Conservation (phyloP, 306 rosid genomes). For the Medicago lupulina region DNA sequence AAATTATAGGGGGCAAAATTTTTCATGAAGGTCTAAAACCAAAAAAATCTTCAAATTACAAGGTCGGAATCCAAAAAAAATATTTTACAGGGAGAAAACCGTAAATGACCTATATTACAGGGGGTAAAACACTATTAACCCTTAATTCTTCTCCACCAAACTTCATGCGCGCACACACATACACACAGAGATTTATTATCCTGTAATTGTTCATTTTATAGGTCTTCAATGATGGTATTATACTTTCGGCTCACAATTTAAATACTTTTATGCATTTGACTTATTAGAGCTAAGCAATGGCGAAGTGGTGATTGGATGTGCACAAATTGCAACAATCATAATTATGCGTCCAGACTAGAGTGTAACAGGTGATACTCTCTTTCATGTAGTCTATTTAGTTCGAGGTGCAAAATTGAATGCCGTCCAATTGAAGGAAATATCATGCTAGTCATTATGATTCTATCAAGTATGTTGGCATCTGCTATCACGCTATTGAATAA, state of each 20-base stretch:
- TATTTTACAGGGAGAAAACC: too few species aligned
- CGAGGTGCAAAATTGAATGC: neutral
- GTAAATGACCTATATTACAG: too few species aligned
- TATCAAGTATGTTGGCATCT: conserved; percentile 13
- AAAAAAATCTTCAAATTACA: too few species aligned
- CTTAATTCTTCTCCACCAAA: conserved; percentile 36
- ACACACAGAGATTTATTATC: conserved; percentile 3
- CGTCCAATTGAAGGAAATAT: neutral
- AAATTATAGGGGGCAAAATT: too few species aligned
- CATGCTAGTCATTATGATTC: conserved; percentile 20
- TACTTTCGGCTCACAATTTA: conserved; percentile 34
- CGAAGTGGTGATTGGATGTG: conserved; percentile 98
- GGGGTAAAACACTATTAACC: too few species aligned
- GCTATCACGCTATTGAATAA: conserved; percentile 24
- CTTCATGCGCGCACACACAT: neutral
- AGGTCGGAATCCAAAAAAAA: too few species aligned
- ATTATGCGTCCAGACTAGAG: conserved; percentile 88
- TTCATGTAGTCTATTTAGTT: conserved; percentile 4
- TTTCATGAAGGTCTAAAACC: too few species aligned
- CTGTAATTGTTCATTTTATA: conserved; percentile 5
- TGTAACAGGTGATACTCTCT: conserved; percentile 78
- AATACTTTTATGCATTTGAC: conserved; percentile 34
- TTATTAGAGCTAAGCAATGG: conserved; percentile 94
- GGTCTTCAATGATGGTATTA: conserved; percentile 23
- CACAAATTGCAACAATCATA: conserved; percentile 91